phyloP scores from a whole-genome alignment of 495 filamentous ascomycete species.

The Hypoxylon intermedium region DNA sequence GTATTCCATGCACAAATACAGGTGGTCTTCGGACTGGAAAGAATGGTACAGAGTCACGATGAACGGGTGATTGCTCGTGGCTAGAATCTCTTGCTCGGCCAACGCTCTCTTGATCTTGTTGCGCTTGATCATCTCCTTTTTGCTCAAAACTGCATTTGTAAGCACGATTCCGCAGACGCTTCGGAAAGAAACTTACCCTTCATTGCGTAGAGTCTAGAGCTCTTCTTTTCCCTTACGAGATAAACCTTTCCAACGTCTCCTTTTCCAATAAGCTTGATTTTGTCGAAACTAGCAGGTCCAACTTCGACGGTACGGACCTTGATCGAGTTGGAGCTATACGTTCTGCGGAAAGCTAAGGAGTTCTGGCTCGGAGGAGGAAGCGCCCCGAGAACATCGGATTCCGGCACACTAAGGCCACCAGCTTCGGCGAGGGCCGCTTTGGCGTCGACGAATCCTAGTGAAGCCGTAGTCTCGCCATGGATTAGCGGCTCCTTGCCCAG shows the following conservation, averaged over 20 bases:
- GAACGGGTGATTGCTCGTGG: slow-evolving; percentile 98
- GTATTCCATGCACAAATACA: slow-evolving; percentile 99
- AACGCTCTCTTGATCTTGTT: slow-evolving; percentile 99
- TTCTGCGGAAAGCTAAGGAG: slow-evolving; percentile 81
- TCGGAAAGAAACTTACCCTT: slow-evolving; percentile 69
- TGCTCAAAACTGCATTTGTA: slow-evolving; percentile 81
- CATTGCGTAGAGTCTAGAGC: slow-evolving; percentile 93
- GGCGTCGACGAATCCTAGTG: slow-evolving; percentile 60
- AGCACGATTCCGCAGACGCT: slow-evolving; percentile 35
- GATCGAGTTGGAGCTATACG: slow-evolving; percentile 99
- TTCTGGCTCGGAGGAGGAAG: slow-evolving; percentile 57
- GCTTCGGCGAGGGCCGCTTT: slow-evolving; percentile 42
- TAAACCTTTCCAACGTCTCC: slow-evolving; percentile 99
- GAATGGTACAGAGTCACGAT: slow-evolving; percentile 98
- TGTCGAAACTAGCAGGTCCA: slow-evolving; percentile 94
- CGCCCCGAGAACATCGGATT: slow-evolving; percentile 51
- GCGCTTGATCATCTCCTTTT: slow-evolving; percentile 99
- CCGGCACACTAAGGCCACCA: slow-evolving; percentile 45
- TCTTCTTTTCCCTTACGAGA: slow-evolving; percentile 96
- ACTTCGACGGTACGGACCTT: slow-evolving; percentile 98
- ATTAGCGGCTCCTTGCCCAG: slow-evolving; percentile 77
- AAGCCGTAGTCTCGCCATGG: slow-evolving; percentile 61
- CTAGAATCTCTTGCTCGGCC: slow-evolving; percentile 96
- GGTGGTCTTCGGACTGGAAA: slow-evolving; percentile 97
- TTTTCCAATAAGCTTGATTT: slow-evolving; percentile 99